Conservation (phyloP, 1,284 basidiomycete species). For the Inonotus obliquus region DNA sequence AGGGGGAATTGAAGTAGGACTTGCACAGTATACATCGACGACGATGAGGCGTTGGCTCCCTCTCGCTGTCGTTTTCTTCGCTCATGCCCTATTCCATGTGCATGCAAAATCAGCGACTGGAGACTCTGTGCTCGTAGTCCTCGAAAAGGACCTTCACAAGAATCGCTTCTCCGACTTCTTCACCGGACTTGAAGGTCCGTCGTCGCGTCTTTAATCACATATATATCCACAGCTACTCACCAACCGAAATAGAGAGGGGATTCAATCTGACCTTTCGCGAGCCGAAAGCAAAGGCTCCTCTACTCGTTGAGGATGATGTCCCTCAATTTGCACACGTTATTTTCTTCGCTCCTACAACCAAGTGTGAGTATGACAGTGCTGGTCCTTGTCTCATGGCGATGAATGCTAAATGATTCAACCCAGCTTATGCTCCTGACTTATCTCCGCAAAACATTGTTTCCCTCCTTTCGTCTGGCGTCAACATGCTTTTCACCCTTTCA, state of each 20-base stretch:
- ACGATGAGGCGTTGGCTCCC: constrained; percentile 19
- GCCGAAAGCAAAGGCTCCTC: constrained; percentile 65
- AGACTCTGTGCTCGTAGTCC: constrained; percentile 77
- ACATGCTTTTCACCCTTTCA: constrained; percentile 82
- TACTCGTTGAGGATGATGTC: constrained; percentile 65
- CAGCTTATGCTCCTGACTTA: constrained; percentile 75
- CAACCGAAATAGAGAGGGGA: constrained; percentile 51
- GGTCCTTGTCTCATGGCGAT: constrained; percentile 1
- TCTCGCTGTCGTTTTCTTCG: constrained; percentile 10
- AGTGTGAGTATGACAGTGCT: constrained; percentile 47
- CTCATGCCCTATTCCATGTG: constrained; percentile 20
- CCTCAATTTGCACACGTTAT: constrained; percentile 81
- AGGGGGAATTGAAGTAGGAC: not conserved
- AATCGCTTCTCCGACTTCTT: constrained; percentile 82
- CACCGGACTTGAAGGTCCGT: constrained; percentile 65
- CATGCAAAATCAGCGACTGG: constrained; percentile 77
- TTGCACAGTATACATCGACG: not conserved
- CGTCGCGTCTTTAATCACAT: not conserved
- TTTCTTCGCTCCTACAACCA: constrained; percentile 76
- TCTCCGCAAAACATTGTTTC: constrained; percentile 79
- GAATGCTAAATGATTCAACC: not conserved
- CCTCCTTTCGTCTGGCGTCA: constrained; percentile 70
- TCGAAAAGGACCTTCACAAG: constrained; percentile 63
- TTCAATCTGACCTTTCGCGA: constrained; percentile 81
- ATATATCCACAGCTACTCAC: not conserved